Conservation (phyloP, 192 early-diverging fungal genomes). For the Coemansia sp. region DNA sequence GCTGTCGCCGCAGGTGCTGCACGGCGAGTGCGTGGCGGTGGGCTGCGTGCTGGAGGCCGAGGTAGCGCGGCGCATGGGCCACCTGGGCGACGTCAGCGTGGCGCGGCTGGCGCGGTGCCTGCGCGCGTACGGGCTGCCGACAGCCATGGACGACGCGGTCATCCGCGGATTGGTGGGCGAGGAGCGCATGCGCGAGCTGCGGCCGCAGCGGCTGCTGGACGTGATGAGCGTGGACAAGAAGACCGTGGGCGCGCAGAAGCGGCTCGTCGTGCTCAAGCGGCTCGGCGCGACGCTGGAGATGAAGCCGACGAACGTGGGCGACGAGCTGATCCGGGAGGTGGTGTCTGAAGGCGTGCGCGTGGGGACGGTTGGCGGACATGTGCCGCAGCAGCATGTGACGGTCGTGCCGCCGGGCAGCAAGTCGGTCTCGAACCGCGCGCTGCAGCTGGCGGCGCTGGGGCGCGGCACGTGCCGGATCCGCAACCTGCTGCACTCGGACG, state of each 20-base stretch:
- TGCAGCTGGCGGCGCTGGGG: constrained; percentile 88
- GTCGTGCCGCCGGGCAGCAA: constrained; percentile 88
- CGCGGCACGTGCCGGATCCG: constrained; percentile 75
- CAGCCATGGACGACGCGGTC: constrained; percentile 77
- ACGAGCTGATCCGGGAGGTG: constrained; percentile 79
- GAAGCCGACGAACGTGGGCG: constrained; percentile 78
- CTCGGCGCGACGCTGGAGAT: constrained; percentile 87
- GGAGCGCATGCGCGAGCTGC: constrained; percentile 60
- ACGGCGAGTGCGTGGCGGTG: constrained; percentile 95
- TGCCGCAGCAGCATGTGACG: constrained; percentile 4
- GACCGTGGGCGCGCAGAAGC: constrained; percentile 88
- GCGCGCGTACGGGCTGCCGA: constrained; percentile 84
- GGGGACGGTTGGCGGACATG: constrained; percentile 52
- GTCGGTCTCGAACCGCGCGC: constrained; percentile 95
- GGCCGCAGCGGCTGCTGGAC: constrained; percentile 78
- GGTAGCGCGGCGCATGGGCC: constrained; percentile 82
- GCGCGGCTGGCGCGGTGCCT: constrained; percentile 83
- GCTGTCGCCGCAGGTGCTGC: constrained; percentile 82
- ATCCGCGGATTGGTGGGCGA: constrained; percentile 63
- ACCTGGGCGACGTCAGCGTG: constrained; percentile 81
- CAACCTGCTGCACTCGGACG: constrained; percentile 93
- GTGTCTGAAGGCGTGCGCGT: constrained; percentile 76
- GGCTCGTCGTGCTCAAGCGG: constrained; percentile 78
- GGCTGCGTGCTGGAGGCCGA: constrained; percentile 96
- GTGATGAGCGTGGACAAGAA: constrained; percentile 97